Percentiles rank a stretch among this genome's conserved stretches.
Conservation (phyloP, 2,329 filamentous ascomycete species). For the Fusarium hostae region DNA sequence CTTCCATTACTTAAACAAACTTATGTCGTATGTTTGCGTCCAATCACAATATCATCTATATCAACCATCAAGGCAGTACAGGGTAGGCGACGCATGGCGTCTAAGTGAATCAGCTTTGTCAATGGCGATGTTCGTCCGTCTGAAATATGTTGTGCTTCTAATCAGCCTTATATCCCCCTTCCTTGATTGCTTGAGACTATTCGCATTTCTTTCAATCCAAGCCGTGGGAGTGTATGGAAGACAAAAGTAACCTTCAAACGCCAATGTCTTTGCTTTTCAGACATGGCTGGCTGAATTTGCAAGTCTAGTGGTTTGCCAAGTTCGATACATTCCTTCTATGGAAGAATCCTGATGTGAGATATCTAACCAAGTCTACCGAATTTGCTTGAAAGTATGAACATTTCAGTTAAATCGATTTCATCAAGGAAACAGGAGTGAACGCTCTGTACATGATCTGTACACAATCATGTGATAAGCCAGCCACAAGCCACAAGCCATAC, state of each 20-base stretch:
- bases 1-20: background rate
- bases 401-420: background rate
- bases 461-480: conserved; percentile 29
- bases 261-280: background rate
- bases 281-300: background rate
- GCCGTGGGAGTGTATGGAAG: no score
- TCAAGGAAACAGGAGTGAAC: background rate
- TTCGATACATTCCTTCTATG: background rate
- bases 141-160: background rate
- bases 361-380: background rate
- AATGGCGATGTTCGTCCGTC: background rate
- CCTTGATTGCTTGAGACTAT: background rate
- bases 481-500: conserved; percentile 35
- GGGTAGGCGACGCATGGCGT: background rate
- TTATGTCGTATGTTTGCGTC: background rate
- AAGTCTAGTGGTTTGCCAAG: background rate
- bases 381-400: background rate
- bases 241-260: background rate
- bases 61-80: background rate
- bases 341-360: background rate
- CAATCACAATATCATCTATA: no score
- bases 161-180: no score
- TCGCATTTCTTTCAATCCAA: background rate
- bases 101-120: background rate
- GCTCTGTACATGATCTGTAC: background rate